These are phyloP conservation scores for Saccharomycopsis amapae DNA, from an alignment of 805 yeast genomes.

Conservation along the genomic window DNA sequence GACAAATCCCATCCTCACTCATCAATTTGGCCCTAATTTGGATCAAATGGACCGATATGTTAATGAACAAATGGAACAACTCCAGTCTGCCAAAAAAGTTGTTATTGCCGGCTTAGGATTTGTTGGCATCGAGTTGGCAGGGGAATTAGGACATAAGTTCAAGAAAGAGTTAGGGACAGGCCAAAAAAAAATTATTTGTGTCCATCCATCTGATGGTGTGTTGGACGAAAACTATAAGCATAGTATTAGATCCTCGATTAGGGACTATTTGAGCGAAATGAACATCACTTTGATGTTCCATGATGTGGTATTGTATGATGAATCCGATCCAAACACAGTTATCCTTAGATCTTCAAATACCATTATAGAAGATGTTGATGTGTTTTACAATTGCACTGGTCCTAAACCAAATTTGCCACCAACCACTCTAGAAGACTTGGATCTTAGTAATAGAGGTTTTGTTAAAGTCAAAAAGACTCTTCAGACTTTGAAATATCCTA, in stretches of 20 bases:
- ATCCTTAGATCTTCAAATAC: background rate
- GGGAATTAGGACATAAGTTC: constrained; percentile 24
- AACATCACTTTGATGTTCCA: constrained; percentile 10
- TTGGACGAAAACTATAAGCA: constrained; percentile 9
- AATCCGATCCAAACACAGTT: background rate
- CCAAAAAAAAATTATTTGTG: constrained; percentile 21
- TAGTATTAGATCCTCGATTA: constrained; percentile 5
- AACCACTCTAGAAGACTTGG: constrained; percentile 5
- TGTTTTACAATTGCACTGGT: constrained; percentile 11
- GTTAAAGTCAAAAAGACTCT: constrained; percentile 19
- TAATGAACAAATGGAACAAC: constrained; percentile 7
- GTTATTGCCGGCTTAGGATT: constrained; percentile 26
- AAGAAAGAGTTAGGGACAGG: constrained; percentile 15
- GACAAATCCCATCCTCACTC: constrained; percentile 21
- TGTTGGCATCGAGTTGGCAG: constrained; percentile 25
- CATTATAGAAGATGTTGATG: constrained; percentile 19
- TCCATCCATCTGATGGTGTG: constrained; percentile 21
- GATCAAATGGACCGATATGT: constrained; percentile 9
- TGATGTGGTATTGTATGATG: constrained; percentile 3
- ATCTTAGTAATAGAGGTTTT: constrained; percentile 6
- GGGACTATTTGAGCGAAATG: constrained; percentile 5
- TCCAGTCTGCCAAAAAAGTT: constrained; percentile 22
- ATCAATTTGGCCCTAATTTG: background rate
- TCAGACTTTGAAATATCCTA: constrained; percentile 18
- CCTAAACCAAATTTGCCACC: constrained; percentile 14